Percentiles rank a stretch among this genome's conserved stretches.
Evolutionary conservation across 2,329 filamentous ascomycete genomes (phyloP).

Genomic region (Aspergillus ibericus): DNA sequence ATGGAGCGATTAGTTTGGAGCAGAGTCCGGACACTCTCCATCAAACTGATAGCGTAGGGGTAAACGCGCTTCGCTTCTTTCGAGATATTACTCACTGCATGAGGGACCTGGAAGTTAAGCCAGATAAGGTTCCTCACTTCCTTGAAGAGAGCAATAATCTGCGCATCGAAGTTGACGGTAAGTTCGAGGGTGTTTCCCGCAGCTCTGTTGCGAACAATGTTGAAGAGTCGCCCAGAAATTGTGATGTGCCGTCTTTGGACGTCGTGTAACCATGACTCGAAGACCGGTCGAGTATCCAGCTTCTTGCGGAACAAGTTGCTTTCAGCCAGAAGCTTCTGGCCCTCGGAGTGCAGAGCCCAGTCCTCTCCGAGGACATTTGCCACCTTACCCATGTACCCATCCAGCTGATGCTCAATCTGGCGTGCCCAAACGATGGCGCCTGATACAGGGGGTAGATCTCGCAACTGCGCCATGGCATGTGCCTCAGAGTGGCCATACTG

Average conservation of each 20-base stretch:
- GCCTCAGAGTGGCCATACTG: constrained; percentile 98
- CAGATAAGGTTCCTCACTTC: constrained; percentile 94
- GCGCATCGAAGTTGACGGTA: constrained; percentile 92
- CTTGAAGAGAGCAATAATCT: constrained; percentile 97
- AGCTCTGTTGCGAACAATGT: constrained; percentile 83
- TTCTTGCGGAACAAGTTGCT: constrained; percentile 95
- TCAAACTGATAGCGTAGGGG: constrained; percentile 93
- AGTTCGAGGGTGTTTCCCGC: constrained; percentile 86
- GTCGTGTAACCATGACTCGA: constrained; percentile 91
- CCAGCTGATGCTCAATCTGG: constrained; percentile 93
- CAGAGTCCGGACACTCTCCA: constrained; percentile 96
- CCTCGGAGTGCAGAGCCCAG: constrained; percentile 92
- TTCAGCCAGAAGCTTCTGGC: constrained; percentile 88
- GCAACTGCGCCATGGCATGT: constrained; percentile 95
- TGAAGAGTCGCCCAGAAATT: constrained; percentile 89
- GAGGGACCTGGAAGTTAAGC: constrained; percentile 92
- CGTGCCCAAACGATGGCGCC: constrained; percentile 97
- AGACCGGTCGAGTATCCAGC: constrained; percentile 89
- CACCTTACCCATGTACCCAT: constrained; percentile 98
- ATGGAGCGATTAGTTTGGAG: constrained; percentile 86
- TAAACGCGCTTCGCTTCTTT: constrained; percentile 99
- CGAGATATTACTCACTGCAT: constrained; percentile 90
- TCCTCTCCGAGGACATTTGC: constrained; percentile 93
- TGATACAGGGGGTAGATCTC: constrained; percentile 91
- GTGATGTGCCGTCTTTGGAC: constrained; percentile 85